These are phyloP conservation scores for Pinus tabuliformis DNA, from an alignment of 75 land plant genomes.

Conservation along the genomic window DNA sequence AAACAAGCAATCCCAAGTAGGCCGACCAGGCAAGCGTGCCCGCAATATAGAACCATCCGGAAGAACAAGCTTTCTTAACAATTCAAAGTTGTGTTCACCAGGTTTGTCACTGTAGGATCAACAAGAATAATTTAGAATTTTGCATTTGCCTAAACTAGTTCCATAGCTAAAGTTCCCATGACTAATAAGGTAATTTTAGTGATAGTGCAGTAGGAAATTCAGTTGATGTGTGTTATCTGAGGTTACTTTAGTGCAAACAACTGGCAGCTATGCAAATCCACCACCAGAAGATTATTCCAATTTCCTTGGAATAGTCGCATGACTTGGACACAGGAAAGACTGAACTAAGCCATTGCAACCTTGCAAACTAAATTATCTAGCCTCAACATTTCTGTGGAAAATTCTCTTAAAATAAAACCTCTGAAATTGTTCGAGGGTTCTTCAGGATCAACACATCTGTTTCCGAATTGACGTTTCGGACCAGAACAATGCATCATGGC, in stretches of 20 bases:
- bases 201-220: neutral
- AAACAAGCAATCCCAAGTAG: constrained; percentile 69
- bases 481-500: too few relatives aligned
- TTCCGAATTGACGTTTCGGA: too few relatives aligned
- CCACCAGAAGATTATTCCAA: neutral
- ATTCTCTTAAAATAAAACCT: neutral
- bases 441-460: too few relatives aligned
- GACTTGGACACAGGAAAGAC: neutral
- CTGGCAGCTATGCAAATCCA: neutral
- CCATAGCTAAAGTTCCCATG: neutral
- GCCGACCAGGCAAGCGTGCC: constrained; percentile 66
- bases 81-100: constrained; percentile 54
- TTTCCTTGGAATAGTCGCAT: neutral
- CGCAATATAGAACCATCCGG: constrained; percentile 72
- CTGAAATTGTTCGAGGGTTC: neutral
- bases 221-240: neutral
- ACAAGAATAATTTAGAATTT: neutral
- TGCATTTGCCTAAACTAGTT: neutral
- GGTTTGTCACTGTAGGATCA: constrained; percentile 62
- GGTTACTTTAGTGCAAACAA: neutral
- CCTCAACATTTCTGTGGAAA: neutral
- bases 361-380: neutral
- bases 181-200: neutral
- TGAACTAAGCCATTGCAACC: neutral
- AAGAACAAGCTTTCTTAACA: constrained; percentile 64